Conservation (phyloP, 192 early-diverging fungal genomes). For the Coemansia sp. region DNA sequence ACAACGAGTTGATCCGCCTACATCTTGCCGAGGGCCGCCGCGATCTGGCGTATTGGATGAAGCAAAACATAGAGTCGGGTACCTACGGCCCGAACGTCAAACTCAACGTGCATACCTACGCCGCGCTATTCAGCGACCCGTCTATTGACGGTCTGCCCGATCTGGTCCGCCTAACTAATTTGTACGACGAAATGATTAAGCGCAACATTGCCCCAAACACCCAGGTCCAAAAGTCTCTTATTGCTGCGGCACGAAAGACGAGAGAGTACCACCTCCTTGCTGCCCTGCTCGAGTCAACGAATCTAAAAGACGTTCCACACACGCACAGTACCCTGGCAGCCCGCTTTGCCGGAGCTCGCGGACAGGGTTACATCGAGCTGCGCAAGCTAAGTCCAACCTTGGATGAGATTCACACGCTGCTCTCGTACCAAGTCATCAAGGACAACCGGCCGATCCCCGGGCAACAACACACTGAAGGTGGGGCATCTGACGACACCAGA, state of each 20-base stretch:
- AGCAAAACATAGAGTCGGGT: constrained; percentile 23
- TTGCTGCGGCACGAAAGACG: constrained; percentile 10
- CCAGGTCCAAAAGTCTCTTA: constrained; percentile 28
- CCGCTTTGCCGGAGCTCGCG: constrained; percentile 22
- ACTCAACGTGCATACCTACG: constrained; percentile 33
- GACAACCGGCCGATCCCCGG: constrained; percentile 26
- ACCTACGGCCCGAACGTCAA: constrained; percentile 10
- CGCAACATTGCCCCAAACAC: constrained; percentile 23
- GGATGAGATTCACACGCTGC: constrained; percentile 24
- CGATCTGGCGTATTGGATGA: constrained; percentile 24
- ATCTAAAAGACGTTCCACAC: neutral
- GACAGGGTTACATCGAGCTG: constrained; percentile 26
- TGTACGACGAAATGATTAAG: constrained; percentile 44
- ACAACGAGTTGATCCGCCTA: constrained; percentile 43
- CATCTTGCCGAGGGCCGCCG: constrained; percentile 17
- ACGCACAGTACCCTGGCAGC: constrained; percentile 12
- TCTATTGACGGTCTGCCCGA: constrained; percentile 8
- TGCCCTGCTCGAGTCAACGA: constrained; percentile 16
- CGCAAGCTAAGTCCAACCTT: constrained; percentile 3
- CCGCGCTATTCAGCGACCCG: constrained; percentile 36
- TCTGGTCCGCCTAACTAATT: constrained; percentile 12
- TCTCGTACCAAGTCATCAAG: constrained; percentile 29
- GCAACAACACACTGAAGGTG: neutral
- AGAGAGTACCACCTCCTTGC: constrained; percentile 20
- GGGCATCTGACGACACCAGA: neutral